Evolutionary conservation across 2,329 filamentous ascomycete species (phyloP), one percentile per base, ranked within the genome.

Genomic region (Trichoderma koningiopsis): DNA sequence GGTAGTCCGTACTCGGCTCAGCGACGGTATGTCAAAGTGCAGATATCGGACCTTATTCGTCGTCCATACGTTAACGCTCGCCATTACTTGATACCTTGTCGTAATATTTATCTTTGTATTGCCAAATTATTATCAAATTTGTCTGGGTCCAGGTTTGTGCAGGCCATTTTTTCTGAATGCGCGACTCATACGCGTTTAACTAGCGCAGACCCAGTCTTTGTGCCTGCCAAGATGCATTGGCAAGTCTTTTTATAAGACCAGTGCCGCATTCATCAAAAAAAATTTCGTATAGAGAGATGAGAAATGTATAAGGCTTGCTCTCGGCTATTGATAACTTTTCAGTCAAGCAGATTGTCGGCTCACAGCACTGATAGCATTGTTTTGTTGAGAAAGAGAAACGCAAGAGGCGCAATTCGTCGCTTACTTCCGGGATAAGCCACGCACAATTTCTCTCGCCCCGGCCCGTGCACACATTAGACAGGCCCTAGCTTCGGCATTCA

Each of bases 381-480:
- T 49, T 49, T 35, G 29, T 27, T 52, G 14, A 35, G n/a, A 10
- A 27, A 24, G 11, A 62, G 35, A 14, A 19, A 3, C 60, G 27
- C 60, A 64, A 31, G 14, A 24, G 10, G 29, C 10, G 24, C 33
- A 31, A 31, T 49, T 49, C 55, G n/a, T 40, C 63, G 63, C 63
- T 57, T 58, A 58, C 49, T 66, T 58, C 53, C 63, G 61, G 29
- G 53, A n/a, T 55, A 58, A 49, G 62, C 22, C 37, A 57, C 14
- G 40, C 31, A 35, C 31, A 66, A 58, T 35, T 49, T 58, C 37
- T 11, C 27, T 66, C 35, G 53, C 55, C 49, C 29, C 52, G 63
- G 63, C 53, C 53, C 63, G 63, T 66, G 63, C 63, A 33, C 55
- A 8, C 37, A 16, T 66, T 66, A 58, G 63, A 55, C 63, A 33